phyloP scores from a whole-genome alignment of 106 monocot genomes.

The Iris macrosiphon region DNA sequence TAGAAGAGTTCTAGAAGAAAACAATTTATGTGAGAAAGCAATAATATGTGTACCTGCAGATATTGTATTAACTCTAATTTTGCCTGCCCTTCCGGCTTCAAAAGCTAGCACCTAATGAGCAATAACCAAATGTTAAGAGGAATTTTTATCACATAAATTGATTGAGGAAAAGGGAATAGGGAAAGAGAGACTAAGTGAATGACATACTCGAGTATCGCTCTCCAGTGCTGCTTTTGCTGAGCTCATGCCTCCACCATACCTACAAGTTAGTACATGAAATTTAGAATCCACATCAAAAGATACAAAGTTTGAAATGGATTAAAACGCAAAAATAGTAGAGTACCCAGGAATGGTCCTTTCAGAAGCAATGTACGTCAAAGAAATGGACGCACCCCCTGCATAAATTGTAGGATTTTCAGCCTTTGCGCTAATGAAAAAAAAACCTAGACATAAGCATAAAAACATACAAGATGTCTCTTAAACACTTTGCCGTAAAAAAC shows the following conservation, averaged over 20 bases:
- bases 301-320: no score
- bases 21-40: no score
- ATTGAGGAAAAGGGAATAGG: neutral
- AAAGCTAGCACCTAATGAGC: slow-evolving; percentile 58
- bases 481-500: no score
- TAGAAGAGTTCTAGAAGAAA: no score
- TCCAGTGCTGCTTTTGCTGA: slow-evolving; percentile 88
- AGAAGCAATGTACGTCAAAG: slow-evolving; percentile 89
- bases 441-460: no score
- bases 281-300: neutral
- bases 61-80: slow-evolving; percentile 83
- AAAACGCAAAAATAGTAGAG: neutral
- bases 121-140: no score
- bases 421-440: no score
- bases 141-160: neutral
- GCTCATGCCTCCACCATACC: slow-evolving; percentile 94
- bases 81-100: slow-evolving; percentile 77
- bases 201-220: slow-evolving; percentile 68
- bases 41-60: slow-evolving; percentile 69
- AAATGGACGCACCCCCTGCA: slow-evolving; percentile 69
- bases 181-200: no score
- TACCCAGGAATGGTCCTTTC: slow-evolving; percentile 90
- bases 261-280: slow-evolving; percentile 11
- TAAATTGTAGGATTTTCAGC: neutral
- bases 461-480: no score